phyloP scores from a whole-genome alignment of 2,329 filamentous ascomycete genomes.

The Pseudocercospora eumusae region DNA sequence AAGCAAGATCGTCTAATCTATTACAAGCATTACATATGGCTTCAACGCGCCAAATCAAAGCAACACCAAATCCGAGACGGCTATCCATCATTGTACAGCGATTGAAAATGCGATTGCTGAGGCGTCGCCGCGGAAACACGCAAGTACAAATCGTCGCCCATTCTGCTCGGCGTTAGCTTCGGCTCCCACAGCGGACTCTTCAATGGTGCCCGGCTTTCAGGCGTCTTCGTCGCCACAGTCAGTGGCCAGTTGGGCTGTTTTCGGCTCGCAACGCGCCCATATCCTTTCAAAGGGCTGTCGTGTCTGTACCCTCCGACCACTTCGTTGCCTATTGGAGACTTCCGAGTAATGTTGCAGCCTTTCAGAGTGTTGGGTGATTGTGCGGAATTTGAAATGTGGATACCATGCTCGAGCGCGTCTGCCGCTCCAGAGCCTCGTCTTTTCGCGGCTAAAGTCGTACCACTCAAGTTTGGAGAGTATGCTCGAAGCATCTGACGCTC shows the following conservation, averaged over 20 bases:
- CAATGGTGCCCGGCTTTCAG: constrained; percentile 23
- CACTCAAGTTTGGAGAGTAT: constrained; percentile 25
- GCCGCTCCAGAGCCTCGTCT: constrained; percentile 41
- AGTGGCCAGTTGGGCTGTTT: constrained; percentile 19
- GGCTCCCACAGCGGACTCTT: constrained; percentile 61
- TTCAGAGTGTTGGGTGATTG: constrained; percentile 20
- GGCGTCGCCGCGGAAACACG: constrained; percentile 41
- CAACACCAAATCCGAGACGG: neutral
- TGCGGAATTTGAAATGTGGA: constrained; percentile 37
- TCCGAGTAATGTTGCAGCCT: constrained; percentile 1
- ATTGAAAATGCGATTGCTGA: constrained; percentile 19
- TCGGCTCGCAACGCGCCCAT: constrained; percentile 29
- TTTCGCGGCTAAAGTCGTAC: constrained; percentile 42
- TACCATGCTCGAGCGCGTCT: constrained; percentile 40
- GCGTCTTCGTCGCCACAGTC: constrained; percentile 24
- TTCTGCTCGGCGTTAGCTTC: constrained; percentile 65
- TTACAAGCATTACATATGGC: neutral
- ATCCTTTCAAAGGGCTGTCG: constrained; percentile 36
- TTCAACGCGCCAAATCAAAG: constrained; percentile 24
- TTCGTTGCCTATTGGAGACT: neutral
- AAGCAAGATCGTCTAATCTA: too few species aligned
- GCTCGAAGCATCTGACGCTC: constrained; percentile 20
- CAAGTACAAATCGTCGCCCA: constrained; percentile 65
- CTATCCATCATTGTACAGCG: constrained; percentile 12
- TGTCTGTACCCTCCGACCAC: constrained; percentile 15